Evolutionary conservation across 768 basidiomycete species (phyloP).

Genomic region (Rickenella mellea): DNA sequence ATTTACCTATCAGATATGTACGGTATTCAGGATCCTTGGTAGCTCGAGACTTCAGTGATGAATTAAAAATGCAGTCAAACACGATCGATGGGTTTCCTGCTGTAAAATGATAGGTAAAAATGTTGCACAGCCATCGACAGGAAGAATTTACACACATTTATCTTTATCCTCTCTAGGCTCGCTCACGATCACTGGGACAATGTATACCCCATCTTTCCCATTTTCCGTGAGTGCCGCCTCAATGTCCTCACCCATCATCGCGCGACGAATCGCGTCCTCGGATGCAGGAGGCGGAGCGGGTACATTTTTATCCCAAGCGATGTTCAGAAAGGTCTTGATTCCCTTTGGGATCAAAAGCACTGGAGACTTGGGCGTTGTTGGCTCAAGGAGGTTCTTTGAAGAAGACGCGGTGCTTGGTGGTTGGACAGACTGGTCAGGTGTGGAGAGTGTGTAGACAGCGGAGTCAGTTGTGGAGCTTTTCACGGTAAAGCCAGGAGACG

Average conservation of each 20-base stretch:
- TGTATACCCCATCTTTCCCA: slow-evolving; percentile 33
- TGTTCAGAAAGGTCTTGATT: slow-evolving; percentile 64
- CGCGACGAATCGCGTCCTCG: slow-evolving; percentile 48
- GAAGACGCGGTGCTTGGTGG: slow-evolving; percentile 2
- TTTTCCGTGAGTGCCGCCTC: slow-evolving; percentile 29
- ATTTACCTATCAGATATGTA: slow-evolving; percentile 57
- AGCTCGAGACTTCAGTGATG: slow-evolving; percentile 46
- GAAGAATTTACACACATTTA: slow-evolving; percentile 41
- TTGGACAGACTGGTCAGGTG: slow-evolving; percentile 10
- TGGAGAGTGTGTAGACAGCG: slow-evolving; percentile 23
- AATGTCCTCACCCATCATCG: slow-evolving; percentile 41
- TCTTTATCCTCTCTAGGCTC: slow-evolving; percentile 53
- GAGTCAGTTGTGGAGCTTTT: slow-evolving; percentile 44
- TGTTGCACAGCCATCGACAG: slow-evolving; percentile 3
- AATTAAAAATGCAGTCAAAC: slow-evolving; percentile 64
- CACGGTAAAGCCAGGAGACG: slow-evolving; percentile 62
- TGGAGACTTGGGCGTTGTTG: slow-evolving; percentile 9
- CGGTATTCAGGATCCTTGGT: slow-evolving; percentile 59
- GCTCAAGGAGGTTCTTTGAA: slow-evolving; percentile 18
- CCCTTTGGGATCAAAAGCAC: slow-evolving; percentile 31
- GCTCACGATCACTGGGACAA: slow-evolving; percentile 65
- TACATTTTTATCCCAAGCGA: slow-evolving; percentile 60
- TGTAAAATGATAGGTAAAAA: slow-evolving; percentile 17
- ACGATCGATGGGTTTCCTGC: slow-evolving; percentile 64
- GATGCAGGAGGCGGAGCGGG: slow-evolving; percentile 58